A percentile compares a stretch with the other conserved stretches of the same genome.
Conservation (phyloP, 495 filamentous ascomycete genomes). For the Neurospora sp. region DNA sequence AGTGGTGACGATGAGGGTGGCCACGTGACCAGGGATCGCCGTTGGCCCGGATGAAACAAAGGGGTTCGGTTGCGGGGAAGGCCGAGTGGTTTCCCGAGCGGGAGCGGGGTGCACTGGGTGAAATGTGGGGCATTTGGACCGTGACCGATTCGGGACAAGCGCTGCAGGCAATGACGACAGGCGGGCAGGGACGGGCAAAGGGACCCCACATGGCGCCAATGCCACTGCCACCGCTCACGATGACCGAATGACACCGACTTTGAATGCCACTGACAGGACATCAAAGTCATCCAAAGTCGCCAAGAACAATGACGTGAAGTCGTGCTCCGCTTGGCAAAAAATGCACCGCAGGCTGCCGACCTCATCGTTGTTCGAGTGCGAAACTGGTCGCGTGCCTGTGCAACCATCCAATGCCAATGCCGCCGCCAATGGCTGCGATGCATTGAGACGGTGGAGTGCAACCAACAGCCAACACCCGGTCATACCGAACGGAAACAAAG, state of each 20-base stretch:
- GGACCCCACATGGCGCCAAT: neutral
- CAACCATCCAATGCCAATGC: neutral
- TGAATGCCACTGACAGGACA: constrained; percentile 12
- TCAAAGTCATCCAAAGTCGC: constrained; percentile 4
- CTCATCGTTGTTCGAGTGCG: neutral
- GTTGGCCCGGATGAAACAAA: neutral
- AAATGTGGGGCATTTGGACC: constrained; percentile 14
- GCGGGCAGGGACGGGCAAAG: constrained; percentile 11
- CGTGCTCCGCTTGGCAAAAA: neutral
- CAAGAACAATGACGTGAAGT: constrained; percentile 14
- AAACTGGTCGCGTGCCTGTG: neutral
- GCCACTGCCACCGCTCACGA: neutral
- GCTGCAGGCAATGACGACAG: constrained; percentile 18
- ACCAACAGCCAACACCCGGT: neutral
- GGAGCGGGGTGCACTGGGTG: constrained; percentile 27
- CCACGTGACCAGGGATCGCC: constrained; percentile 13
- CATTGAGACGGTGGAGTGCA: neutral
- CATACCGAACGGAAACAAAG: constrained; percentile 1
- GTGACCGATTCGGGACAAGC: constrained; percentile 4
- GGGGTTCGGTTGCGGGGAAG: neutral
- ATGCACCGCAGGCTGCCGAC: neutral
- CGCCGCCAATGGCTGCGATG: neutral
- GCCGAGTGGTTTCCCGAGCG: constrained; percentile 8
- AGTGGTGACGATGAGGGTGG: constrained; percentile 7
- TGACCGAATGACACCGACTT: constrained; percentile 1